Base-by-base conservation (phyloP, 345 rosid species). In the Gossypium raimondii region DNA sequence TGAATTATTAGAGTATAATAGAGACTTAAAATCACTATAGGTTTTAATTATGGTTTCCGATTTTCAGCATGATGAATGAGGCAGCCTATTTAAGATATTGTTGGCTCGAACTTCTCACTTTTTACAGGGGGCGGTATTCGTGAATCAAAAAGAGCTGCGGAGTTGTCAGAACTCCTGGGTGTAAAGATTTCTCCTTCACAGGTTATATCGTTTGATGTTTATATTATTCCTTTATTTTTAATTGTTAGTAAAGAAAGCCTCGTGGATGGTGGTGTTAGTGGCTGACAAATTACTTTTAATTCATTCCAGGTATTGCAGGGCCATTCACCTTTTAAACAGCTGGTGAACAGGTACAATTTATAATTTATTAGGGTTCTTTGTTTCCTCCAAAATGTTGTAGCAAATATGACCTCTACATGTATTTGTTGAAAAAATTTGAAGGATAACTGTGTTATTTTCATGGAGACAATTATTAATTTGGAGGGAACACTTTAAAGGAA, bases 71-170 rank as follows among this genome's bases (percentile, higher is more conserved):
- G 14, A 61, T 29, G 45, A 61, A 29, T 29, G 45, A 29, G 18
- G 66, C 6, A 64, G 13, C 1, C 2, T 66, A 44, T 4, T 20
- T 11, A 6, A 18, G 50, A 11, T 51, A 45, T 67, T 45, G 14
- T 68, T 68, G 72, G 16, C 51, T 68, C 14, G 44, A 50, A 50
- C 55, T 18, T 68, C 52, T 64, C 67, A 18, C 43, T 60, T 79
- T 57, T 38, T 58, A 9, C 76, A 94, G 98, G 98, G 67, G 97
- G 98, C 81, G 97, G 98, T 65, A 78, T 87, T 79, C 89, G 81
- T 58, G 98, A 92, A 85, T 86, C 93, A 24, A 83, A 80, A 78
- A 90, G 98, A 81, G 97, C 97, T 11, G 77, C 73, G 55, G 93
- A 94, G 81, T 80, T 94, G 74, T 87, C 89, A 70, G 79, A 74